A percentile compares a stretch with the other conserved stretches of the same genome.
Conservation (phyloP, 2,329 filamentous ascomycete species). For the Penicillium sp. region DNA sequence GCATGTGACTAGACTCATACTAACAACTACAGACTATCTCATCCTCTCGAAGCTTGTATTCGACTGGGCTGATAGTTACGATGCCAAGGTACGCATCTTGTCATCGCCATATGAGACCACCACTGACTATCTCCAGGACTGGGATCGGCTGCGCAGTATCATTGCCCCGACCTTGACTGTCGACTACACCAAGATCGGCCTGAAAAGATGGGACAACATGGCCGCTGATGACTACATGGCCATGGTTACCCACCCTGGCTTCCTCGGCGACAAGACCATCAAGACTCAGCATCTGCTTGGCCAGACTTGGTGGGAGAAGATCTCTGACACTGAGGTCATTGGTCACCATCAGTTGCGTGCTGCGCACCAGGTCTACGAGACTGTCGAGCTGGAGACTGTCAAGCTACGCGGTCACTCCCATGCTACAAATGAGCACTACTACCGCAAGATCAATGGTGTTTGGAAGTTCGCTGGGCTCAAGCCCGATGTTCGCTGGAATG, state of each 20-base stretch:
- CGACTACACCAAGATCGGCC: constrained; percentile 65
- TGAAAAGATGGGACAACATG: constrained; percentile 60
- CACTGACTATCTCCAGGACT: constrained; percentile 33
- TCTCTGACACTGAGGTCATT: constrained; percentile 56
- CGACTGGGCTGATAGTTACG: constrained; percentile 47
- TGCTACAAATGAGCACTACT: constrained; percentile 56
- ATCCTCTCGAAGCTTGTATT: constrained; percentile 36
- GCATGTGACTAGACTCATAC: not conserved
- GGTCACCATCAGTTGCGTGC: constrained; percentile 61
- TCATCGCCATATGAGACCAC: no score
- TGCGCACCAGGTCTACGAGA: constrained; percentile 59
- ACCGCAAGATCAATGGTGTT: constrained; percentile 55
- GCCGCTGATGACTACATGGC: constrained; percentile 58
- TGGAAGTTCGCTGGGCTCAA: constrained; percentile 60
- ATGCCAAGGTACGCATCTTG: constrained; percentile 35
- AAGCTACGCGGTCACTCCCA: constrained; percentile 60
- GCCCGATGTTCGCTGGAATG: constrained; percentile 55
- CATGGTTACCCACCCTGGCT: constrained; percentile 56
- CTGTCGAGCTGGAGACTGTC: constrained; percentile 47
- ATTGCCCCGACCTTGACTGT: constrained; percentile 47
- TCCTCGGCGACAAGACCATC: constrained; percentile 59
- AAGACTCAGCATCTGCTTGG: constrained; percentile 65
- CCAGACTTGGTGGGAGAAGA: constrained; percentile 55
- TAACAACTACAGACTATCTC: constrained; percentile 32
- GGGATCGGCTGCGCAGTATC: constrained; percentile 40